phyloP scores from a whole-genome alignment of 495 filamentous ascomycete genomes.

The Talaromyces stipitatus region DNA sequence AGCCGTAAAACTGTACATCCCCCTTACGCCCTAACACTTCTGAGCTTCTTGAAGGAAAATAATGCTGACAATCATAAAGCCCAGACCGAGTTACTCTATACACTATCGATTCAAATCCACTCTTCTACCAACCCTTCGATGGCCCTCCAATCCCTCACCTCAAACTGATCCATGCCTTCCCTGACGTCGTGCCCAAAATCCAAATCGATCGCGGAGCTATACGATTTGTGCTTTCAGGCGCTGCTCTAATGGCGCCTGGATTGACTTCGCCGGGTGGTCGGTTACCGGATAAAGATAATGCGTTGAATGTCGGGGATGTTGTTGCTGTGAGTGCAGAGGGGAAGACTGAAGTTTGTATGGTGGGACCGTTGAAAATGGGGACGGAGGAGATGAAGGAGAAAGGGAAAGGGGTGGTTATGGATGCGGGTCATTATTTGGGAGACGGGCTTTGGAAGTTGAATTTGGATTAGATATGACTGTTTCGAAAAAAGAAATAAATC shows the following conservation, averaged over 20 bases:
- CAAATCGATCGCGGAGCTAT: conserved; percentile 90
- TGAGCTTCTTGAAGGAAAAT: not conserved
- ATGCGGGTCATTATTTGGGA: conserved; percentile 86
- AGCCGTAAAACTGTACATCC: conserved; percentile 67
- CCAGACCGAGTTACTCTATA: conserved; percentile 86
- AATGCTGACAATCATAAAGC: conserved; percentile 23
- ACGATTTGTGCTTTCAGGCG: conserved; percentile 88
- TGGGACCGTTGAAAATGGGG: conserved; percentile 77
- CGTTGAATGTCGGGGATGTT: conserved; percentile 64
- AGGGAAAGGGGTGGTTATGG: conserved; percentile 86
- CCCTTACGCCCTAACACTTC: conserved; percentile 1
- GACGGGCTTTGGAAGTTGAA: conserved; percentile 86
- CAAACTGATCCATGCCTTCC: conserved; percentile 59
- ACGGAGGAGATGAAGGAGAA: conserved; percentile 89
- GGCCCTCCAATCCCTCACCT: conserved; percentile 74
- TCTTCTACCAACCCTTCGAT: conserved; percentile 90
- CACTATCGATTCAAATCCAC: conserved; percentile 61
- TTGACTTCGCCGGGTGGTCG: conserved; percentile 74
- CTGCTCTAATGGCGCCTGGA: conserved; percentile 91
- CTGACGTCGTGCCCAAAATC: conserved; percentile 38
- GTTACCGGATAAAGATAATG: conserved; percentile 52
- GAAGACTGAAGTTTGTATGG: conserved; percentile 82
- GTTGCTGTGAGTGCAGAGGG: conserved; percentile 89
- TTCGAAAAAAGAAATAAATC: conserved; percentile 5
- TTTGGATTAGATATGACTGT: conserved; percentile 46